phyloP scores from a whole-genome alignment of 768 basidiomycete genomes.

The Boletus fagicola region DNA sequence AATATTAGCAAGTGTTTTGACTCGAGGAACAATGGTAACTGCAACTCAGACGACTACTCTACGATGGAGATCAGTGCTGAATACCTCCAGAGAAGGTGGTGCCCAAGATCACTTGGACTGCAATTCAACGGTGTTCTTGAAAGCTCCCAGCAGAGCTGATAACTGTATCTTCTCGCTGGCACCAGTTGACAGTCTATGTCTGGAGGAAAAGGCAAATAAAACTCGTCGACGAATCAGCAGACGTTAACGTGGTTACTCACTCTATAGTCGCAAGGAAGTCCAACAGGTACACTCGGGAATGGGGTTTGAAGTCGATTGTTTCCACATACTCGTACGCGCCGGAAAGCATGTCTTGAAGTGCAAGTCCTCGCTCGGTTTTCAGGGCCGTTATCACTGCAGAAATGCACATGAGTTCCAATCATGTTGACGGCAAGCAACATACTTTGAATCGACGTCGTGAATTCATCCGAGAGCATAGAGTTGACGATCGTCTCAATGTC shows the following conservation, averaged over 20 bases:
- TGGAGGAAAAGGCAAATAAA: conserved; percentile 32
- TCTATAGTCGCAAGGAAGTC: conserved; percentile 95
- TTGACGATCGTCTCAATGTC: conserved; percentile 94
- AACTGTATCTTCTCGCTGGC: conserved; percentile 94
- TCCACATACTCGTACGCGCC: conserved; percentile 91
- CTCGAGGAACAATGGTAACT: not conserved
- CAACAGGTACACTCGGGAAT: conserved; percentile 85
- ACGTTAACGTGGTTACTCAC: conserved; percentile 46
- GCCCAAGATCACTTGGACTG: conserved; percentile 42
- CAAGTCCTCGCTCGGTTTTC: conserved; percentile 90
- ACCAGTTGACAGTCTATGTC: conserved; percentile 88
- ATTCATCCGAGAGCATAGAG: conserved; percentile 95
- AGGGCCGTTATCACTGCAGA: conserved; percentile 75
- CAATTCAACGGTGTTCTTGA: conserved; percentile 89
- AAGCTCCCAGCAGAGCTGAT: conserved; percentile 85
- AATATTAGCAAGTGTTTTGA: not conserved
- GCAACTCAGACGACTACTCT: not conserved
- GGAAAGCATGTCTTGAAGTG: conserved; percentile 88
- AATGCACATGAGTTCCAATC: not conserved
- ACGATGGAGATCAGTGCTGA: not conserved
- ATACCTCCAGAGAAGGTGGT: not conserved
- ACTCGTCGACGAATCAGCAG: not conserved
- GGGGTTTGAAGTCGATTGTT: conserved; percentile 79
- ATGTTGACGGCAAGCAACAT: conserved; percentile 22
- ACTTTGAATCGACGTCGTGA: conserved; percentile 88